These are phyloP conservation scores for Tulasnella sp. DNA, from an alignment of 768 basidiomycete genomes.

Conservation along the genomic window DNA sequence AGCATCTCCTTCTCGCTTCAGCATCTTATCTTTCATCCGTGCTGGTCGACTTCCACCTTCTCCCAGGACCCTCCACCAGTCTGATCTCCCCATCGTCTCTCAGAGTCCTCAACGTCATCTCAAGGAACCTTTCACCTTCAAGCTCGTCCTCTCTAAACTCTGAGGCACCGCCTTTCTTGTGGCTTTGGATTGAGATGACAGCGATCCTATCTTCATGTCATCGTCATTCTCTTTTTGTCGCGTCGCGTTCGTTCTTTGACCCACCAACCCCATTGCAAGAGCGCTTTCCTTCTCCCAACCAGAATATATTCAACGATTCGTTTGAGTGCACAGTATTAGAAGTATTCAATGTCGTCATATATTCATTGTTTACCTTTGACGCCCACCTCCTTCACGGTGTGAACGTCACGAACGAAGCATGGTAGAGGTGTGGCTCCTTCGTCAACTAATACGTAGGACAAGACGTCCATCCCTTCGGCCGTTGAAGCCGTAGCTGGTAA, in stretches of 20 bases:
- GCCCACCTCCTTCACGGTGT: slow-evolving; percentile 34
- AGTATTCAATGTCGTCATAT: too few species aligned
- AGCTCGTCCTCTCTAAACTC: slow-evolving; percentile 17
- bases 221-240: slow-evolving; percentile 7
- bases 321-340: neutral
- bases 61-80: slow-evolving; percentile 55
- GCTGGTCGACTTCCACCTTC: slow-evolving; percentile 24
- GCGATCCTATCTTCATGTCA: neutral
- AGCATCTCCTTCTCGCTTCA: slow-evolving; percentile 28
- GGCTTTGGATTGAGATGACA: neutral
- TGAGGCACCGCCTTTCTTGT: neutral
- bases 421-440: slow-evolving; percentile 39
- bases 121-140: slow-evolving; percentile 59
- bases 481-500: neutral
- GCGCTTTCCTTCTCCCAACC: slow-evolving; percentile 42
- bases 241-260: slow-evolving; percentile 31
- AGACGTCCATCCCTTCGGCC: neutral
- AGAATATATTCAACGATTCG: slow-evolving; percentile 11
- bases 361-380: slow-evolving; percentile 24
- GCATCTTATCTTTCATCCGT: neutral
- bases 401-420: slow-evolving; percentile 45
- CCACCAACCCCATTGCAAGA: slow-evolving; percentile 55
- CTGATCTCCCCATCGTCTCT: slow-evolving; percentile 64
- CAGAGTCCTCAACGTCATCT: slow-evolving; percentile 50
- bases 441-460: slow-evolving; percentile 21